phyloP scores from a whole-genome alignment of 192 early-diverging fungal species.

The Fimicolochytrium jonesii region DNA sequence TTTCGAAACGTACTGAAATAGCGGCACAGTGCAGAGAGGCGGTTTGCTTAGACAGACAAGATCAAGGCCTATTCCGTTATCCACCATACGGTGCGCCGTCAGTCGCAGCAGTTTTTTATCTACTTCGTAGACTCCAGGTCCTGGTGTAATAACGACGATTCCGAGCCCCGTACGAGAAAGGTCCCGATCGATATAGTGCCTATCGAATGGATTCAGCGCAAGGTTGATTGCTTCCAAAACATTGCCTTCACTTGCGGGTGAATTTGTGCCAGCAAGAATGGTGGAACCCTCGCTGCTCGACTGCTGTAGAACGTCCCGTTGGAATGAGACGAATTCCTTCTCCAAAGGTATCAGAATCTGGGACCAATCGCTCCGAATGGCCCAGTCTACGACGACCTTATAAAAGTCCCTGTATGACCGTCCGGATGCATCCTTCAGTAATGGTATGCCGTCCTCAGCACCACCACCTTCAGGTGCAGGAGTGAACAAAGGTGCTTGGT shows the following conservation, averaged over 20 bases:
- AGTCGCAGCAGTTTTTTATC: conserved; percentile 79
- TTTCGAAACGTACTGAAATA: conserved; percentile 75
- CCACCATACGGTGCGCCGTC: conserved; percentile 92
- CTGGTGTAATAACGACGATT: conserved; percentile 85
- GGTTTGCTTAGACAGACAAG: conserved; percentile 83
- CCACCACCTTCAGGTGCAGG: not conserved
- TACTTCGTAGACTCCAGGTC: conserved; percentile 85
- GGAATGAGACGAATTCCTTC: conserved; percentile 70
- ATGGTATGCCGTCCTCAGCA: not conserved
- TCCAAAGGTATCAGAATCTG: conserved; percentile 59
- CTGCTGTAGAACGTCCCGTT: conserved; percentile 61
- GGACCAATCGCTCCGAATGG: conserved; percentile 71
- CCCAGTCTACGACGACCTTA: conserved; percentile 93
- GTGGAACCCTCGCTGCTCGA: conserved; percentile 36
- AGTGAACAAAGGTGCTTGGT: too few species aligned
- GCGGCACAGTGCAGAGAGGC: conserved; percentile 84
- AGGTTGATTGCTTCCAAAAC: conserved; percentile 94
- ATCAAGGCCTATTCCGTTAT: conserved; percentile 86
- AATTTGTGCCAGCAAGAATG: conserved; percentile 71
- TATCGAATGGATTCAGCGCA: conserved; percentile 91
- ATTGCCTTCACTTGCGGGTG: conserved; percentile 86
- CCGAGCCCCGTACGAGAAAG: conserved; percentile 83
- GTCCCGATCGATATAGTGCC: conserved; percentile 94
- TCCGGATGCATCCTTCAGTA: conserved; percentile 33
- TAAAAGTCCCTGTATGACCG: conserved; percentile 89